Evolutionary conservation across 805 yeast genomes (phyloP), one percentile per base, ranked within the genome.

Genomic region (Zygosaccharomyces lentus): DNA sequence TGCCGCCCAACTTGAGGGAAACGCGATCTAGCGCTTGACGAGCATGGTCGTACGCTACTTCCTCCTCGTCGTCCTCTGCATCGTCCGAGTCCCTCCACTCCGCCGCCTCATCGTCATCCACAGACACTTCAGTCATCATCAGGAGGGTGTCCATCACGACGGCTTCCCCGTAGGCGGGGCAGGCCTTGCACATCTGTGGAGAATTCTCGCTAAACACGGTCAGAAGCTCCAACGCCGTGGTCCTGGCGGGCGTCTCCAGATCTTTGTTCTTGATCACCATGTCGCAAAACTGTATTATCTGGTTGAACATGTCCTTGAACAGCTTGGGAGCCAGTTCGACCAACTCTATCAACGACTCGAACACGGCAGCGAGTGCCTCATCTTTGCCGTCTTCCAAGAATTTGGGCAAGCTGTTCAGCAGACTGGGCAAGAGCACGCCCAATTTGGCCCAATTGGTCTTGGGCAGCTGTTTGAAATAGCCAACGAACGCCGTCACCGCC

Each of bases 1-100:
- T 82, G 38, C 97, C 98, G 31, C 86, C 89, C 42, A 93, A 74
- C 60, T 78, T 82, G 55, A 93, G 74, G 4, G 96, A 76, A 26
- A 89, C 85, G 65, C 99, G 81, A 65, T 93, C 99, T 50, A 93
- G 71, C n/a, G 96, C 79, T 69, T 88, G 96, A 64, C 96, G 83
- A 4, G 96, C 98, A 47, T 95, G 91, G 57, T 84, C 87, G 61
- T 87, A 86, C 50, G 86, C 88, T 39, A 81, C 80, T 62, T 91
- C 98, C 41, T 81, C 87, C n/a, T 80, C 87, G 31, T 85, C 93
- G 19, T 84, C 89, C 35, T 79, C 83, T 26, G 84, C 78, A 52
- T 82, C 87, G 50, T 87, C 95, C 37, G 84, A 80, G 47, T 81
- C 80, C 57, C 83, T 82, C 88, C 96, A 90, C 68, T 91, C 95